Percentiles rank a stretch among this genome's conserved stretches.
Evolutionary conservation across 2,329 filamentous ascomycete genomes (phyloP).

Genomic region (Colletotrichum simmondsii): DNA sequence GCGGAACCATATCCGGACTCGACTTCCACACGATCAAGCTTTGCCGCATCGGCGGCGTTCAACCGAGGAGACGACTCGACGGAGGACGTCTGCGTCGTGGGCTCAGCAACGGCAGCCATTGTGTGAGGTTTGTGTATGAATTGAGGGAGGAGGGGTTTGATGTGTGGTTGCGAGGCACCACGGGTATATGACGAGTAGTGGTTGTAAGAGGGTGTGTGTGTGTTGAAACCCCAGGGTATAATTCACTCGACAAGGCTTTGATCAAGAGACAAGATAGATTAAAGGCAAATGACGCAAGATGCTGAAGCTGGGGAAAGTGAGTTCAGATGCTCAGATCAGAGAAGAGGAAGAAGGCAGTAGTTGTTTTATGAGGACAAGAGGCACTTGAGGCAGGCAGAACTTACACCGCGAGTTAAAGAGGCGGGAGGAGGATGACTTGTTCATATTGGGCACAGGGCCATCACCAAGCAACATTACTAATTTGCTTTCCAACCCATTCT

Average conservation of each 20-base stretch:
- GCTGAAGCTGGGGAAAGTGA: slow-evolving; percentile 3
- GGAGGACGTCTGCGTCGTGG: slow-evolving; percentile 49
- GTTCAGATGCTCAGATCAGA: slow-evolving; percentile 5
- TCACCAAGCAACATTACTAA: slow-evolving; percentile 37
- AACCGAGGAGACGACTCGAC: slow-evolving; percentile 50
- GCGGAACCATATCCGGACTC: slow-evolving; percentile 87
- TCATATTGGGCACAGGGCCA: slow-evolving; percentile 25
- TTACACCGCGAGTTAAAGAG: slow-evolving; percentile 32
- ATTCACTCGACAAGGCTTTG: slow-evolving; percentile 16
- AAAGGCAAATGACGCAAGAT: slow-evolving; percentile 34
- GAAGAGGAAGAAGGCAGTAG: neutral
- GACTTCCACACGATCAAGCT: slow-evolving; percentile 56
- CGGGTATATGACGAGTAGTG: slow-evolving; percentile 17
- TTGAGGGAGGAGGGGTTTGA: slow-evolving; percentile 19
- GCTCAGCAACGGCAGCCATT: slow-evolving; percentile 45
- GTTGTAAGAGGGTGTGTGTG: slow-evolving; percentile 9
- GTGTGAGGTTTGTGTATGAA: slow-evolving; percentile 45
- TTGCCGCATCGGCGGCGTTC: slow-evolving; percentile 49
- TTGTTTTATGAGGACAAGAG: slow-evolving; percentile 34
- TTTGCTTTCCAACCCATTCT: slow-evolving; percentile 20
- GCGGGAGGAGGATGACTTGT: slow-evolving; percentile 17
- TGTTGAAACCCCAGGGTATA: slow-evolving; percentile 32
- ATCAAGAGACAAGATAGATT: slow-evolving; percentile 15
- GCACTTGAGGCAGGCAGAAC: slow-evolving; percentile 7
- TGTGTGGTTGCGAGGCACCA: neutral